Evolutionary conservation across 1,139 yeast genomes (phyloP).

Genomic region (Saccharomycopsis phalli): DNA sequence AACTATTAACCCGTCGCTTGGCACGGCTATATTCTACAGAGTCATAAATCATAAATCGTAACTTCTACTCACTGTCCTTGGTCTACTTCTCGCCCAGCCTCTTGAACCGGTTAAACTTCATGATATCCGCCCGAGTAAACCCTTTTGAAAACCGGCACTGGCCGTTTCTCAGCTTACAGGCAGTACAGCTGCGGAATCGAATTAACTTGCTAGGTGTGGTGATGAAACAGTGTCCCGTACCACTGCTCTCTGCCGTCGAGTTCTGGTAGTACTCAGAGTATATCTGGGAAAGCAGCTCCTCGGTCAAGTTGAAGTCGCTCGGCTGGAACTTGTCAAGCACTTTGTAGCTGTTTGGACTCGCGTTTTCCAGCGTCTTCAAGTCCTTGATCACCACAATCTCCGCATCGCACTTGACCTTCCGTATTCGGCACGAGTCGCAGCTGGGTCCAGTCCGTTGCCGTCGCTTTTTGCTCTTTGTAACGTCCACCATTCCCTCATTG

Average conservation of each 20-base stretch:
- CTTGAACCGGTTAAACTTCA: constrained; percentile 27
- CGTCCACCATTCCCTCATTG: constrained; percentile 1
- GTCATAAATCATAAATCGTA: too few relatives aligned
- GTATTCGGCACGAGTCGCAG: constrained; percentile 62
- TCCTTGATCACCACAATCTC: constrained; percentile 18
- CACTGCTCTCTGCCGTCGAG: neutral
- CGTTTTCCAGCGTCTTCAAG: neutral
- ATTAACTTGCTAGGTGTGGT: constrained; percentile 32
- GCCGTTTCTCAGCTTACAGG: constrained; percentile 38
- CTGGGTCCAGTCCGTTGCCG: constrained; percentile 68
- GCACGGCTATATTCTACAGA: too few relatives aligned
- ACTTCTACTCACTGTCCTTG: too few relatives aligned
- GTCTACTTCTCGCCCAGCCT: too few relatives aligned
- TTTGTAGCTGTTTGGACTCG: constrained; percentile 1
- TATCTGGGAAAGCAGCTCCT: constrained; percentile 2
- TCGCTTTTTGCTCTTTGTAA: constrained; percentile 8
- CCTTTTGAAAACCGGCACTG: constrained; percentile 49
- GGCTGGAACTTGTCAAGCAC: constrained; percentile 13
- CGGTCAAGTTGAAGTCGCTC: constrained; percentile 7
- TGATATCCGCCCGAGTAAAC: constrained; percentile 49
- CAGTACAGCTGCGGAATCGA: constrained; percentile 42
- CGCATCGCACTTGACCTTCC: constrained; percentile 72
- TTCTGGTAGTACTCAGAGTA: constrained; percentile 2
- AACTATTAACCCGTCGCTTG: too few relatives aligned
- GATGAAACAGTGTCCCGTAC: constrained; percentile 1